Percentiles rank a stretch among this genome's conserved stretches.
These are phyloP conservation scores for Globisporangium paroecandrum DNA, from an alignment of 352 stramenopile species.

Conservation along the genomic window DNA sequence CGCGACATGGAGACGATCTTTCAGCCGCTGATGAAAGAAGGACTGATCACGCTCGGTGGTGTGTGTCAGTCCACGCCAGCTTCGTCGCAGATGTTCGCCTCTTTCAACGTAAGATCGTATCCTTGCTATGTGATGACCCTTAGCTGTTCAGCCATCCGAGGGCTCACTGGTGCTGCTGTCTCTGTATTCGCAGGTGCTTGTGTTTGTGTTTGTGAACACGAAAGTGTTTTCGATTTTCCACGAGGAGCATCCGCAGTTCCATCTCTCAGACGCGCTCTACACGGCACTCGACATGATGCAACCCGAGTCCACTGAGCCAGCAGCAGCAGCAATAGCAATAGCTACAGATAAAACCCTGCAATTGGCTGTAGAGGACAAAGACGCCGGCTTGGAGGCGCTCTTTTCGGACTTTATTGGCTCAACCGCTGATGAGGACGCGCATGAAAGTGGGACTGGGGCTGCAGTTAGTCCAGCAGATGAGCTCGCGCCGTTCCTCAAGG, in stretches of 20 bases:
- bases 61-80: slow-evolving; percentile 44
- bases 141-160: neutral
- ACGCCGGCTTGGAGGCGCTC: slow-evolving; percentile 52
- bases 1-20: slow-evolving; percentile 56
- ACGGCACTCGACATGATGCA: slow-evolving; percentile 51
- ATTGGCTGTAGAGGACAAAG: slow-evolving; percentile 20
- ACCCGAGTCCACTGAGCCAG: neutral
- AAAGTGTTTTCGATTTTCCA: slow-evolving; percentile 65
- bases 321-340: neutral
- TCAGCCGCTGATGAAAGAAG: slow-evolving; percentile 62
- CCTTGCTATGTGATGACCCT: neutral
- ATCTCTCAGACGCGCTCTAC: slow-evolving; percentile 64
- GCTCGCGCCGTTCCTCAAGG: slow-evolving; percentile 48
- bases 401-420: slow-evolving; percentile 61
- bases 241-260: slow-evolving; percentile 52
- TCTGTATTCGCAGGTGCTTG: slow-evolving; percentile 23
- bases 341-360: neutral
- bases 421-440: slow-evolving; percentile 19
- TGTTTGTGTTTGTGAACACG: slow-evolving; percentile 59
- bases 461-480: slow-evolving; percentile 28
- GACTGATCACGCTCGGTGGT: slow-evolving; percentile 40
- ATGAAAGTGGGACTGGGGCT: neutral
- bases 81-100: slow-evolving; percentile 60
- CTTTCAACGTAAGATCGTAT: slow-evolving; percentile 37
- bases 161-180: neutral